These are phyloP conservation scores for Cardiospermum halicacabum DNA, from an alignment of 345 rosid species.

Conservation along the genomic window DNA sequence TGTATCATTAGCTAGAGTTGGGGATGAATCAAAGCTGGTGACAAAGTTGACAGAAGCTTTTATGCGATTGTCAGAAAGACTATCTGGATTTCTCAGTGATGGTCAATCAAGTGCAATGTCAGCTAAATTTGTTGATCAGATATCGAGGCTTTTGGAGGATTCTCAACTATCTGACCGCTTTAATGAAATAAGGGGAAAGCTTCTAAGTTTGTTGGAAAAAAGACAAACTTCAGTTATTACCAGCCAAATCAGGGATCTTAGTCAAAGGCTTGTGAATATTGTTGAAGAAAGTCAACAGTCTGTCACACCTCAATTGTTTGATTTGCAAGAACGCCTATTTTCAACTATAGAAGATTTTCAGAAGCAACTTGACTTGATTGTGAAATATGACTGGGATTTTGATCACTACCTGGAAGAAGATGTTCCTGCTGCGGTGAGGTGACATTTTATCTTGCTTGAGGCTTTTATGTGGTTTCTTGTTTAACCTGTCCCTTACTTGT, in stretches of 20 bases:
- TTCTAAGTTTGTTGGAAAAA: conserved; percentile 67
- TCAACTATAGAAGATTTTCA: conserved; percentile 83
- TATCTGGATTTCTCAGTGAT: conserved; percentile 85
- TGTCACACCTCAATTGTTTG: conserved; percentile 76
- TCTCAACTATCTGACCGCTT: conserved; percentile 61
- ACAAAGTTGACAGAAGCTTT: conserved; percentile 63
- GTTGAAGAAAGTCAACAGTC: conserved; percentile 80
- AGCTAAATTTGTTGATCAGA: conserved; percentile 72
- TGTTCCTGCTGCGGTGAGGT: conserved; percentile 98
- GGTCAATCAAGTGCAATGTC: conserved; percentile 73
- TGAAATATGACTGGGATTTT: conserved; percentile 94
- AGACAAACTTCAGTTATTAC: conserved; percentile 71
- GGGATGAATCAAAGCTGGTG: conserved; percentile 74
- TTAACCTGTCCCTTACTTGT: conserved; percentile 3
- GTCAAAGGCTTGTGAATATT: conserved; percentile 63
- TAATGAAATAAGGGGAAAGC: conserved; percentile 63
- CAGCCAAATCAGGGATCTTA: conserved; percentile 65
- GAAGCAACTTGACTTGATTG: conserved; percentile 87
- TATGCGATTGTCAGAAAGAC: conserved; percentile 78
- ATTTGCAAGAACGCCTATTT: conserved; percentile 75
- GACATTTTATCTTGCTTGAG: conserved; percentile 36
- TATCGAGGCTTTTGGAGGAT: conserved; percentile 72
- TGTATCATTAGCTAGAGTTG: conserved; percentile 33
- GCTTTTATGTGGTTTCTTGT: conserved; percentile 20
- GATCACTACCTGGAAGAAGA: conserved; percentile 92